Evolutionary conservation across 495 filamentous ascomycete genomes (phyloP).

Genomic region (Glarea lozoyensis): DNA sequence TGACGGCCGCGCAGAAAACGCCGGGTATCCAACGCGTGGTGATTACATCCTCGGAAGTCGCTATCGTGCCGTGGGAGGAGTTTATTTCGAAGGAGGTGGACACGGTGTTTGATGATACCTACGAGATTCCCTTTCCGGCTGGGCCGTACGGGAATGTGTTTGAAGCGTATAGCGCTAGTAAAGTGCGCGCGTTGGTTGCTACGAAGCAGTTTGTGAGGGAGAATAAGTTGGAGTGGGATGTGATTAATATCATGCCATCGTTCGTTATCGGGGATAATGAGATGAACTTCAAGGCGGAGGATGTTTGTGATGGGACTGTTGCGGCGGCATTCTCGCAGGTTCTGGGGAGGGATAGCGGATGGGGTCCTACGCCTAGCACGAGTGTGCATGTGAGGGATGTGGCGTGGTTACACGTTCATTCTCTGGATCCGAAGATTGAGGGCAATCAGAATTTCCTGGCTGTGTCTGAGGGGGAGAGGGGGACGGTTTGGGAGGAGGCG

Average conservation of each 20-base stretch:
- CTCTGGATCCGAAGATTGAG: slow-evolving; percentile 29
- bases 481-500: slow-evolving; percentile 36
- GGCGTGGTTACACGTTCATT: slow-evolving; percentile 31
- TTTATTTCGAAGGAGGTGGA: slow-evolving; percentile 15
- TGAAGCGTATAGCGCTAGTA: slow-evolving; percentile 18
- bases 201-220: slow-evolving; percentile 32
- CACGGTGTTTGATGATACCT: slow-evolving; percentile 14
- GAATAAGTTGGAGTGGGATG: slow-evolving; percentile 33
- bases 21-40: slow-evolving; percentile 30
- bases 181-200: slow-evolving; percentile 28
- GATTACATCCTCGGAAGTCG: slow-evolving; percentile 32
- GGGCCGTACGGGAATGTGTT: slow-evolving; percentile 13
- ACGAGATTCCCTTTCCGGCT: slow-evolving; percentile 12
- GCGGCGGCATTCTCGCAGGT: slow-evolving; percentile 27
- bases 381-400: slow-evolving; percentile 36
- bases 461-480: slow-evolving; percentile 14
- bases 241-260: slow-evolving; percentile 36
- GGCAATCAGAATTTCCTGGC: slow-evolving; percentile 33
- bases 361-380: slow-evolving; percentile 24
- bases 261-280: slow-evolving; percentile 37
- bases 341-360: slow-evolving; percentile 21
- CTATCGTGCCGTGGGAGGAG: slow-evolving; percentile 22
- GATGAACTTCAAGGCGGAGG: slow-evolving; percentile 22
- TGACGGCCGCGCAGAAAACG: slow-evolving; percentile 28
- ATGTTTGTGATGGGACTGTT: slow-evolving; percentile 30